Evolutionary conservation across 108 stramenopile genomes (phyloP).

Genomic region (Cylindrotheca closterium): DNA sequence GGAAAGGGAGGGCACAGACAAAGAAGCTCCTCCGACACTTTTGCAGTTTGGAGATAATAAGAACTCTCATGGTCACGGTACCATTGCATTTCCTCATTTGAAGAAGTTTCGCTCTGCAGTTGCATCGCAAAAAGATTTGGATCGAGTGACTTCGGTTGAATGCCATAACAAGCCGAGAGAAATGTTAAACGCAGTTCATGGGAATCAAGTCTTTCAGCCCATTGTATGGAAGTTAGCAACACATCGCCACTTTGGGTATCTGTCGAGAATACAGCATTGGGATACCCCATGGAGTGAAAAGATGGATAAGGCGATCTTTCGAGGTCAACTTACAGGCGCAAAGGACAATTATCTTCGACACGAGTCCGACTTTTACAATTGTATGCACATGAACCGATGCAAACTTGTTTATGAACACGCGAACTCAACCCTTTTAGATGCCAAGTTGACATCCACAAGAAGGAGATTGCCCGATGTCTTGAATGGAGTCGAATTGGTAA

Average conservation of each 20-base stretch:
- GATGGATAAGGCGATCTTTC: constrained; percentile 66
- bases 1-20: constrained; percentile 11
- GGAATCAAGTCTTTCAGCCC: constrained; percentile 34
- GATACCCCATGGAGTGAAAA: constrained; percentile 77
- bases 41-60: constrained; percentile 58
- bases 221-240: constrained; percentile 62
- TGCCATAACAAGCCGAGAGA: constrained; percentile 17
- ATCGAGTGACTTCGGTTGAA: constrained; percentile 20
- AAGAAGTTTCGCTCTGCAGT: constrained; percentile 57
- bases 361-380: constrained; percentile 45
- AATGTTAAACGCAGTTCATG: constrained; percentile 26
- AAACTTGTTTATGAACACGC: constrained; percentile 60
- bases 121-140: constrained; percentile 10
- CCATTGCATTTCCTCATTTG: constrained; percentile 41
- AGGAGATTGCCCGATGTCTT: constrained; percentile 43
- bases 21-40: constrained; percentile 24
- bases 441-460: constrained; percentile 54
- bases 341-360: constrained; percentile 44
- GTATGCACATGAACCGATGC: constrained; percentile 45
- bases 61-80: constrained; percentile 36
- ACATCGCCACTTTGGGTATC: constrained; percentile 38
- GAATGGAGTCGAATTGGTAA: constrained; percentile 44
- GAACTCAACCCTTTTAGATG: constrained; percentile 62
- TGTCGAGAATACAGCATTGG: constrained; percentile 36
- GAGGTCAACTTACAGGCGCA: constrained; percentile 67